Base-by-base conservation (phyloP, 1,284 basidiomycete species). In the Melampsora occidentalis region DNA sequence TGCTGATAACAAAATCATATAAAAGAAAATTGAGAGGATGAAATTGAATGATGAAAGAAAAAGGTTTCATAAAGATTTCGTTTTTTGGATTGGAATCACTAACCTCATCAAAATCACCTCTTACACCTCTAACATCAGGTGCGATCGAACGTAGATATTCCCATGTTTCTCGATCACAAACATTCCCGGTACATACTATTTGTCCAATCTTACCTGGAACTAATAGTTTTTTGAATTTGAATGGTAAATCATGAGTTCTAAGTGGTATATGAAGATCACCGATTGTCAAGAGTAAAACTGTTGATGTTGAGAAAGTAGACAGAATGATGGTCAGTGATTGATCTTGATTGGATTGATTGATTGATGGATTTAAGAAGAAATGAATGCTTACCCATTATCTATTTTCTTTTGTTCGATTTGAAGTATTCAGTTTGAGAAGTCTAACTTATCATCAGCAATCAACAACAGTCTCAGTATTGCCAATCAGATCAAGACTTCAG, bases 171-270 rank as follows among this genome's bases (percentile, higher is more conserved):
- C 91, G 90, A 85, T 99, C 97, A 83, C 94, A 97, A 16, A 98
- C 90, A 82, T 99, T 99, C 66, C 96, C 97, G 0, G 96, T 99
- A 83, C 94, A 97, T 46, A 99, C 87, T 78, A 99, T 97, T 84
- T 99, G 96, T 79, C 96, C 93, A 57, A 99, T 99, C 85, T 99
- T 99, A 49, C 97, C 96, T 12, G 96, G 84, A 90, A 88, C 94
- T 0, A 99, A 87, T 0, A 99, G 90, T 83, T 98, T 97, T 85
- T 96, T 96, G 86, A 99, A 99, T 85, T 98, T 98, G 25, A 89
- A 86, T 0, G 96, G 95, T 5, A 99, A 87, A 82, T 97, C 96
- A 82, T 96, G 92, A 1, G 88, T 86, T 67, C 91, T 81, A 82
- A 92, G 90, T 0, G 94, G 94, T 81, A 97, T 96, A 83, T 96